phyloP scores from a whole-genome alignment of 768 basidiomycete genomes.

The Pluteus cervinus region DNA sequence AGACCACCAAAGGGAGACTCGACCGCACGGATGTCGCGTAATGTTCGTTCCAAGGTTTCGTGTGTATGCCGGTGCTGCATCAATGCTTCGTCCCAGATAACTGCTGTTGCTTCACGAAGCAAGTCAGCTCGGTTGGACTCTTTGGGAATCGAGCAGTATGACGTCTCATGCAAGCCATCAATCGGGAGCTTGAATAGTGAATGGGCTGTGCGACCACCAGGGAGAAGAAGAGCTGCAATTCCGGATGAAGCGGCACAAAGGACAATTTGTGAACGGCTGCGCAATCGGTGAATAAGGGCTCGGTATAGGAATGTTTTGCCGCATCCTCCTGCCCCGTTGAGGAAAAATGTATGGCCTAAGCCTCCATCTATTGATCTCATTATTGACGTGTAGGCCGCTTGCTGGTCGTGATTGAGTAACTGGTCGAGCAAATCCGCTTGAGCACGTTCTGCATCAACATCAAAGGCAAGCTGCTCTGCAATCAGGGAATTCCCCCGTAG shows the following conservation, averaged over 20 bases:
- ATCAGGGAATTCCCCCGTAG: conserved; percentile 19
- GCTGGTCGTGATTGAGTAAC: conserved; percentile 26
- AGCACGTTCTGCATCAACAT: conserved; percentile 10
- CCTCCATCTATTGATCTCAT: conserved; percentile 16
- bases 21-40: conserved; percentile 24
- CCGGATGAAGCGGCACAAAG: conserved; percentile 46
- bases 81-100: conserved; percentile 41
- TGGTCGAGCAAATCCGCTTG: conserved; percentile 3
- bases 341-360: conserved; percentile 24
- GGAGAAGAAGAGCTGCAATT: conserved; percentile 38
- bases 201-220: conserved; percentile 40
- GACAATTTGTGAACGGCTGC: conserved; percentile 23
- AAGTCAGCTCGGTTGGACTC: conserved; percentile 20
- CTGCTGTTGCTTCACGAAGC: conserved; percentile 20
- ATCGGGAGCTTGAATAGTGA: conserved; percentile 45
- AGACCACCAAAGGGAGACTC: conserved; percentile 34
- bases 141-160: conserved; percentile 26
- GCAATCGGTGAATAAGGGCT: conserved; percentile 20
- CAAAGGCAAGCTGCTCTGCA: conserved; percentile 25
- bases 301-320: conserved; percentile 44
- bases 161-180: conserved; percentile 17
- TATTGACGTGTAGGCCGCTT: conserved; percentile 21
- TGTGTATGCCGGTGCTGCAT: conserved; percentile 29
- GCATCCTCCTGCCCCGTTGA: conserved; percentile 36
- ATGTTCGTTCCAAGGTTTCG: conserved; percentile 33